phyloP scores from a whole-genome alignment of 2,329 filamentous ascomycete genomes.

The Phoma sp. region DNA sequence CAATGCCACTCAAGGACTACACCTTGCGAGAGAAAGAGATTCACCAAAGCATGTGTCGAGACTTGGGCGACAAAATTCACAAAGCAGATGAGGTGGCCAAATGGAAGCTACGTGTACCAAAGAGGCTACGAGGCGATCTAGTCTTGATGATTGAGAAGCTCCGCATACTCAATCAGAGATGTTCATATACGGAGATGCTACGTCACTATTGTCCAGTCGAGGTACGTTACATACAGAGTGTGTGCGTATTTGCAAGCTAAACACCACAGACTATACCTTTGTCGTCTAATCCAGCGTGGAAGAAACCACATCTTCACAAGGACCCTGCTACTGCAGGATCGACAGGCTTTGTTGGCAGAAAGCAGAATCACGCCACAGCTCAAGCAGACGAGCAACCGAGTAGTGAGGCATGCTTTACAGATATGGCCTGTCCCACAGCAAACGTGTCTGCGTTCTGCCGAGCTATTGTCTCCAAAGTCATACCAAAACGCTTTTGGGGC shows the following conservation, averaged over 20 bases:
- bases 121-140: constrained; percentile 69
- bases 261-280: constrained; percentile 30
- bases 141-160: constrained; percentile 69
- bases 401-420: constrained; percentile 57
- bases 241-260: constrained; percentile 19
- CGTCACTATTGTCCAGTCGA: constrained; percentile 77
- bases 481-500: constrained; percentile 81
- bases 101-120: constrained; percentile 59
- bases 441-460: constrained; percentile 87
- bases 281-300: constrained; percentile 36
- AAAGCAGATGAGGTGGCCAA: constrained; percentile 31
- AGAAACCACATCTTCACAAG: constrained; percentile 29
- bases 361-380: not conserved
- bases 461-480: constrained; percentile 72
- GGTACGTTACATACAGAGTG: constrained; percentile 16
- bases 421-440: constrained; percentile 69
- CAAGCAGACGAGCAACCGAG: not conserved
- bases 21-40: constrained; percentile 87
- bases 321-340: constrained; percentile 14
- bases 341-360: constrained; percentile 10
- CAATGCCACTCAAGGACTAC: constrained; percentile 82
- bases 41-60: constrained; percentile 32
- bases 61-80: constrained; percentile 25
- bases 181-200: constrained; percentile 80
- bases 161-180: constrained; percentile 73